Percentiles rank a stretch among this genome's conserved stretches.
Conservation (phyloP, 495 filamentous ascomycete genomes). For the Annulohypoxylon moriforme region DNA sequence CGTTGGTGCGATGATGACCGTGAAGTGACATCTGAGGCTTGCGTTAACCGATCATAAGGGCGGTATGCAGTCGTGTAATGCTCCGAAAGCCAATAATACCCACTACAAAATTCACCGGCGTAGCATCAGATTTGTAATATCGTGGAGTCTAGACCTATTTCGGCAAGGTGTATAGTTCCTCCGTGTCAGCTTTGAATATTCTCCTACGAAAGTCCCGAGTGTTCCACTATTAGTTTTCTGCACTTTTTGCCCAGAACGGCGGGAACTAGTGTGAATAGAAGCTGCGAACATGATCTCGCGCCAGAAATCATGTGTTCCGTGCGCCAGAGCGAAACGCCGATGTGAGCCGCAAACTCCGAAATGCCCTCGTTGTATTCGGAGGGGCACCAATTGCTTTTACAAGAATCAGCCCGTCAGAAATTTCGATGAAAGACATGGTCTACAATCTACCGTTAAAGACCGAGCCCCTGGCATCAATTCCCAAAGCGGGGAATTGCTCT, state of each 20-base stretch:
- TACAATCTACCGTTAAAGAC: not conserved
- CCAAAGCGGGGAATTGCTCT: not conserved
- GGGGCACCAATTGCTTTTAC: slow-evolving; percentile 12
- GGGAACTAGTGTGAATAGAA: not conserved
- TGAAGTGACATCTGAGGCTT: not conserved
- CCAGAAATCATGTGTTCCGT: slow-evolving; percentile 12
- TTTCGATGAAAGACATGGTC: not conserved
- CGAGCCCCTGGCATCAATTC: not conserved
- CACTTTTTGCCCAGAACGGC: not conserved
- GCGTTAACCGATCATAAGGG: not conserved
- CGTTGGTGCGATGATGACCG: not conserved
- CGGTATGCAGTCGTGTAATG: not conserved
- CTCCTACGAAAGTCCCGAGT: too few species aligned
- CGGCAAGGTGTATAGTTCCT: not conserved
- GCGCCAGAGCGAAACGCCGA: slow-evolving; percentile 13
- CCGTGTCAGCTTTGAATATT: slow-evolving; percentile 2
- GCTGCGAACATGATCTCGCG: not conserved
- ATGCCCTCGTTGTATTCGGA: slow-evolving; percentile 1
- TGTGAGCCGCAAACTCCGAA: slow-evolving; percentile 17
- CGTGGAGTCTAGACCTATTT: slow-evolving; percentile 12
- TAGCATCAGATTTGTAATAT: not conserved
- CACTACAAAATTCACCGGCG: not conserved
- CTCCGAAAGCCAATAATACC: not conserved
- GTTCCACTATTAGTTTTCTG: not conserved
- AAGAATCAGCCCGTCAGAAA: slow-evolving; percentile 1